Base-by-base conservation (phyloP, 1,284 basidiomycete genomes). In the Trichosporon sp. region DNA sequence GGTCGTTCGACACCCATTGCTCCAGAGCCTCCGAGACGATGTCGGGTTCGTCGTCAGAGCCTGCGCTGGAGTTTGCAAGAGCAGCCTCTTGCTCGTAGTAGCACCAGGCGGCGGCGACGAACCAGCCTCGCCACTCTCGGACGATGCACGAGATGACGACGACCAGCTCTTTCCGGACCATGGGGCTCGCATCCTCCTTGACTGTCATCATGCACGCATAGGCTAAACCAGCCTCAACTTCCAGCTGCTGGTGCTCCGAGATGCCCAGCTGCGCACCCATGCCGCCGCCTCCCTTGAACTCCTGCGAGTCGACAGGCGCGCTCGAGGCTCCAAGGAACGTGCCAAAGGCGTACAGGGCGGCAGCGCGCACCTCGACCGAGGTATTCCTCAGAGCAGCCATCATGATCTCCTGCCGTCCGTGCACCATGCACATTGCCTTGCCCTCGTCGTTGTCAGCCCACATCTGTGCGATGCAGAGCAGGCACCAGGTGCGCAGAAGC, bases 61-160 rank as follows among this genome's bases (percentile, higher is more conserved):
- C 74, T 81, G 84, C 86, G 85, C 72, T 85, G 83, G 67, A 87
- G 10, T 67, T 65, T 3, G 70, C 71, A 23, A 73, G 60, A 8
- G 74, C 74, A 0, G 71, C 73, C 76, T 93, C 90, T 76, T 82
- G 76, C 70, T 95, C 90, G 88, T 91, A 92, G 81, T 95, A 94
- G 27, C 92, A 82, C 92, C 95, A 98, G 0, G 95, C 94, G 62
- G 95, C 95, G 33, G 95, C 87, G 56, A 95, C 91, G 72, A 98
- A 94, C 82, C 93, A 93, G 10, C 95, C 95, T 65, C 92, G 84
- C 91, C 95, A 98, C 79, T 97, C 94, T 75, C 92, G 90, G 14
- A 95, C 94, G 23, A 99, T 83, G 70, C 92, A 92, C 71, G 91
- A 95, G 59, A 98, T 88, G 44, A 98, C 85, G 36, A 97, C 87